These are phyloP conservation scores for Kalmanozyma brasiliensis DNA, from an alignment of 1,284 basidiomycete genomes.

Conservation along the genomic window DNA sequence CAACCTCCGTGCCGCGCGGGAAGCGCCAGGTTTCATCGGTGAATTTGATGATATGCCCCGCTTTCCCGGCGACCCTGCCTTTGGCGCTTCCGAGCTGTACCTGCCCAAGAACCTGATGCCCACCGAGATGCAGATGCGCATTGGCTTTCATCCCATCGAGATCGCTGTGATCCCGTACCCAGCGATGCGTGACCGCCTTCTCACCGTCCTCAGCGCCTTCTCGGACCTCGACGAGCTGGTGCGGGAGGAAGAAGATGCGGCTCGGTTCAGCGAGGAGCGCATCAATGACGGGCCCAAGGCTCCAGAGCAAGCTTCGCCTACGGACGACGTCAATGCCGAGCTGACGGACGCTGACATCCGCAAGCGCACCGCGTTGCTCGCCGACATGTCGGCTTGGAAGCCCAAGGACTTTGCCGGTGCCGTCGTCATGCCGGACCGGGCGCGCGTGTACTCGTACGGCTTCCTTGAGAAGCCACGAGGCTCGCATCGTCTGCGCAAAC, in stretches of 20 bases:
- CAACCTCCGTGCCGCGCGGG: constrained; percentile 43
- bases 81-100: constrained; percentile 23
- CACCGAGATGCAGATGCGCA: constrained; percentile 47
- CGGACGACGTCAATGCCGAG: constrained; percentile 10
- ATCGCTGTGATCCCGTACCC: constrained; percentile 48
- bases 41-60: constrained; percentile 44
- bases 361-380: constrained; percentile 38
- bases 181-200: constrained; percentile 40
- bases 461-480: constrained; percentile 45
- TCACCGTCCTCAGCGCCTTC: constrained; percentile 46
- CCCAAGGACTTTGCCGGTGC: constrained; percentile 18
- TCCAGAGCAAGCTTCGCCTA: not conserved
- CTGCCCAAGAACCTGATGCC: constrained; percentile 50
- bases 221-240: constrained; percentile 37
- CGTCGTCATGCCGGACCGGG: constrained; percentile 39
- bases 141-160: constrained; percentile 49
- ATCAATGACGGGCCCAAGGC: not conserved
- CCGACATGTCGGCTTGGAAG: constrained; percentile 47
- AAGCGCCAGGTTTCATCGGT: constrained; percentile 25
- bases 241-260: constrained; percentile 23
- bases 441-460: constrained; percentile 44
- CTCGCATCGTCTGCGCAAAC: constrained; percentile 39
- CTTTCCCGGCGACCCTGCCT: constrained; percentile 35
- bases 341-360: constrained; percentile 25
- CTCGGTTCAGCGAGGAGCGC: constrained; percentile 23